Conservation (phyloP, 2,329 filamentous ascomycete species). For the Cryoendolithus antarcticus region DNA sequence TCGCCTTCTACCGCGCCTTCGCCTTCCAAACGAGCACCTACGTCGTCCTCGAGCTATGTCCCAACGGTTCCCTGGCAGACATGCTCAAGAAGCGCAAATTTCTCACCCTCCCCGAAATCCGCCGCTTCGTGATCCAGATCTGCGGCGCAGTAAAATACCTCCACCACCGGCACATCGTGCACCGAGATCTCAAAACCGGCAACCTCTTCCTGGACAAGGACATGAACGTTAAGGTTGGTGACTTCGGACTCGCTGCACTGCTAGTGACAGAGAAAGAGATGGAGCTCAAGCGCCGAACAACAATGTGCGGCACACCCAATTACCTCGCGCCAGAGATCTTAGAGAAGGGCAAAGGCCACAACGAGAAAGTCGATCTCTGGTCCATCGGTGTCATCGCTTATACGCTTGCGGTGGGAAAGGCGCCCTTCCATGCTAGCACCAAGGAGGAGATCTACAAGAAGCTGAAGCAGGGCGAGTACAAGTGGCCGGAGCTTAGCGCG, state of each 20-base stretch:
- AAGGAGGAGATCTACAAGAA: conserved; percentile 72
- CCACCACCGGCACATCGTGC: conserved; percentile 89
- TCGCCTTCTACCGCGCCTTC: conserved; percentile 90
- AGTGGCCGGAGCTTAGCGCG: conserved; percentile 59
- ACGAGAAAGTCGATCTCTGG: conserved; percentile 98
- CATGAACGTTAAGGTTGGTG: conserved; percentile 97
- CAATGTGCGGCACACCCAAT: conserved; percentile 92
- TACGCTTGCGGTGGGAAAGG: conserved; percentile 91
- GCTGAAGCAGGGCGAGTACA: conserved; percentile 60
- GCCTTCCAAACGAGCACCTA: conserved; percentile 82
- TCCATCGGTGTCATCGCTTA: conserved; percentile 97
- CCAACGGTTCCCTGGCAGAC: conserved; percentile 93
- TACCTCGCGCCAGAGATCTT: conserved; percentile 96
- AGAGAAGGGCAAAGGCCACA: conserved; percentile 89
- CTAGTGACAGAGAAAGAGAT: conserved; percentile 85
- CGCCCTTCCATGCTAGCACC: conserved; percentile 86
- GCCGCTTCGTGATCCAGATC: conserved; percentile 87
- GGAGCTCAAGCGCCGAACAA: conserved; percentile 69
- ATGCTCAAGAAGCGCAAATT: conserved; percentile 90
- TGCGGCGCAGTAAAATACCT: conserved; percentile 97
- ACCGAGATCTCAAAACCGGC: conserved; percentile 93
- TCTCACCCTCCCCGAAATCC: conserved; percentile 84
- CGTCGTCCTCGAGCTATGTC: conserved; percentile 84
- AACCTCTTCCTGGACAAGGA: conserved; percentile 89
- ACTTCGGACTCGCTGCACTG: conserved; percentile 88